Conservation (phyloP, 345 rosid species). For the Populus tremula region DNA sequence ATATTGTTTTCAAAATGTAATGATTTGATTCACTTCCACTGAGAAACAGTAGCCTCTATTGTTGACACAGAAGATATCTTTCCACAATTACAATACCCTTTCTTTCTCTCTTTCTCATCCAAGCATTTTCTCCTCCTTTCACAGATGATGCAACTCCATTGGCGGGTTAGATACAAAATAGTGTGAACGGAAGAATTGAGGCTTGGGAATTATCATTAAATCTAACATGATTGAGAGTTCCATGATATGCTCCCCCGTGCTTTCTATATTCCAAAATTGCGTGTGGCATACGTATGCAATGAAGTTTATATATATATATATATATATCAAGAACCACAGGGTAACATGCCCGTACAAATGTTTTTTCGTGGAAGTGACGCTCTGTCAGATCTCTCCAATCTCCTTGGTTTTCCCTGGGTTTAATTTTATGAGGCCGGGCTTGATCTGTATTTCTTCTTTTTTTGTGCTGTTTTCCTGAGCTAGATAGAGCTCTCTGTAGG, state of each 20-base stretch:
- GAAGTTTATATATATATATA: too few species aligned
- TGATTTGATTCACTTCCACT: slow-evolving; percentile 16
- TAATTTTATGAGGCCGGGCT: background rate
- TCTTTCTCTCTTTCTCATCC: background rate
- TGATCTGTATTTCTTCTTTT: background rate
- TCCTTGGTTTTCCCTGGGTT: background rate
- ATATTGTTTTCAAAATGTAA: slow-evolving; percentile 15
- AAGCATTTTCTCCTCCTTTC: background rate
- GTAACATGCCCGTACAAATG: too few species aligned
- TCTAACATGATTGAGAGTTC: too few species aligned
- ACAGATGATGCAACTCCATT: background rate
- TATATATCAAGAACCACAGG: too few species aligned
- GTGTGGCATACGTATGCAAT: slow-evolving; percentile 1
- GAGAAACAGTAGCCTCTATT: background rate
- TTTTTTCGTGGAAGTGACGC: too few species aligned
- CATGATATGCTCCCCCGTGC: background rate
- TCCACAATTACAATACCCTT: background rate
- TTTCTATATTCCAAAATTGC: background rate
- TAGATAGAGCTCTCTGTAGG: background rate
- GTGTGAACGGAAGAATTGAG: background rate
- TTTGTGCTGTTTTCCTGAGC: background rate
- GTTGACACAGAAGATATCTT: background rate
- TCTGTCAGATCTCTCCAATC: too few species aligned
- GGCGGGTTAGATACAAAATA: background rate
- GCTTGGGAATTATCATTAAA: background rate